These are phyloP conservation scores for Globisporangium sylvaticum DNA, from an alignment of 352 stramenopile genomes.

Conservation along the genomic window DNA sequence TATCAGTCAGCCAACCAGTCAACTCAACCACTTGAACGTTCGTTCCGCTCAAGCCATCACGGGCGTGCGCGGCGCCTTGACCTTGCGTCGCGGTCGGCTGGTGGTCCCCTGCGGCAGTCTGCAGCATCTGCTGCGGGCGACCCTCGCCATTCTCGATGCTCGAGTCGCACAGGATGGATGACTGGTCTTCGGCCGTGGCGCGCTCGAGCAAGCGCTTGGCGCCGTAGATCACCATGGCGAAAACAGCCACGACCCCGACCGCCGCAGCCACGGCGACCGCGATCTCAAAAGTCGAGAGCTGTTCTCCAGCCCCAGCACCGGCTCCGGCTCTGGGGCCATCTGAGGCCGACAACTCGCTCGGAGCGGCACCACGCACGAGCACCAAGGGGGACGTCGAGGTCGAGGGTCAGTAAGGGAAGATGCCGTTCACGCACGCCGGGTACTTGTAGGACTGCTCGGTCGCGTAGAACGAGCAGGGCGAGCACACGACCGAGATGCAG, in stretches of 20 bases:
- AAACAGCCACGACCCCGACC: slow-evolving; percentile 1
- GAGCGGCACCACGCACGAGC: not conserved
- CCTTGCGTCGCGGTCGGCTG: not conserved
- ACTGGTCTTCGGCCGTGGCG: not conserved
- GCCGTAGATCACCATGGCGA: not conserved
- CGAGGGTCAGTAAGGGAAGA: slow-evolving; percentile 8
- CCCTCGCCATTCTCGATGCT: not conserved
- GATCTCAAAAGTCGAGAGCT: not conserved
- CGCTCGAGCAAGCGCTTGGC: not conserved
- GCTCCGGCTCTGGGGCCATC: not conserved
- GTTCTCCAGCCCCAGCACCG: not conserved
- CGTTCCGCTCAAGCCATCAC: not conserved
- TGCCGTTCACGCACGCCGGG: slow-evolving; percentile 10
- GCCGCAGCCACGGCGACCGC: slow-evolving; percentile 1
- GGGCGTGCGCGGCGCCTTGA: slow-evolving; percentile 2
- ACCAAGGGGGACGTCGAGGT: not conserved
- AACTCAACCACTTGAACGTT: not conserved
- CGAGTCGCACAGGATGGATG: not conserved
- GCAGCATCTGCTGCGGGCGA: not conserved
- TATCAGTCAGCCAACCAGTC: not conserved
- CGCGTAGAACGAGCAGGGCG: slow-evolving; percentile 12
- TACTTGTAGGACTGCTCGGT: slow-evolving; percentile 13
- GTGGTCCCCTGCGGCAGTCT: not conserved
- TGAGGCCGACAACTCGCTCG: not conserved
- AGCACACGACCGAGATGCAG: slow-evolving; percentile 11